Evolutionary conservation across 208 protist species (phyloP).

Genomic region (Acanthamoeba rhysodes): DNA sequence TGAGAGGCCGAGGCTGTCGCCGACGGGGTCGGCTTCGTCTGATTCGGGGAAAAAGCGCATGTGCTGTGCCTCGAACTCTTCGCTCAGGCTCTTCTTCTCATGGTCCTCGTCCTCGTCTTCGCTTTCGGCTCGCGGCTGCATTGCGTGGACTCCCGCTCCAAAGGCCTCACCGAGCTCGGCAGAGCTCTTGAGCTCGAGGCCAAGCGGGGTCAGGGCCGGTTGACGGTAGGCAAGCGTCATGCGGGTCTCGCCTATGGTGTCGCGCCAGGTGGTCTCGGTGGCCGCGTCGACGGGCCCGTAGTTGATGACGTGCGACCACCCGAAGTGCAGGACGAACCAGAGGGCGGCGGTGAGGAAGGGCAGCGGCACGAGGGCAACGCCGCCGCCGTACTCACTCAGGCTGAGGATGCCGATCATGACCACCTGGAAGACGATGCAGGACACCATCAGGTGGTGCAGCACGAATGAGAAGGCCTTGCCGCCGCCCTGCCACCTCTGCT

Average conservation of each 20-base stretch:
- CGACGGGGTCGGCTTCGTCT: background rate
- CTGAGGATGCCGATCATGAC: conserved; percentile 48
- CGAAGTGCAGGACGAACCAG: conserved; percentile 51
- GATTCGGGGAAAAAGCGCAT: background rate
- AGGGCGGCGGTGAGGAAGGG: conserved; percentile 28
- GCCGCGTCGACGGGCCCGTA: background rate
- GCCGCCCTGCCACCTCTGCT: conserved; percentile 56
- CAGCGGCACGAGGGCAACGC: conserved; percentile 42
- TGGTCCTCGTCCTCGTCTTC: background rate
- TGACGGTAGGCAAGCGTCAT: conserved; percentile 6
- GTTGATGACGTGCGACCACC: conserved; percentile 55
- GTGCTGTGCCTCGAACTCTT: background rate
- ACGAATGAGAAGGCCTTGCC: conserved; percentile 59
- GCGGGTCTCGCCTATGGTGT: background rate
- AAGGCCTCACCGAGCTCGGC: background rate
- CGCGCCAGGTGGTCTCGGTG: background rate
- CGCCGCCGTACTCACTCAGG: conserved; percentile 33
- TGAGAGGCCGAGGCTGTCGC: background rate
- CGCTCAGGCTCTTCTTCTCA: background rate
- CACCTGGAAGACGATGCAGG: conserved; percentile 32
- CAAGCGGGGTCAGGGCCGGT: background rate
- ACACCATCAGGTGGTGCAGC: conserved; percentile 48
- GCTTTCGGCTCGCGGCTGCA: background rate
- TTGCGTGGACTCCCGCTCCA: background rate
- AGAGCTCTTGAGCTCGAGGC: background rate